Evolutionary conservation across 306 rosid genomes (phyloP).

Genomic region (Styphnolobium japonicum): DNA sequence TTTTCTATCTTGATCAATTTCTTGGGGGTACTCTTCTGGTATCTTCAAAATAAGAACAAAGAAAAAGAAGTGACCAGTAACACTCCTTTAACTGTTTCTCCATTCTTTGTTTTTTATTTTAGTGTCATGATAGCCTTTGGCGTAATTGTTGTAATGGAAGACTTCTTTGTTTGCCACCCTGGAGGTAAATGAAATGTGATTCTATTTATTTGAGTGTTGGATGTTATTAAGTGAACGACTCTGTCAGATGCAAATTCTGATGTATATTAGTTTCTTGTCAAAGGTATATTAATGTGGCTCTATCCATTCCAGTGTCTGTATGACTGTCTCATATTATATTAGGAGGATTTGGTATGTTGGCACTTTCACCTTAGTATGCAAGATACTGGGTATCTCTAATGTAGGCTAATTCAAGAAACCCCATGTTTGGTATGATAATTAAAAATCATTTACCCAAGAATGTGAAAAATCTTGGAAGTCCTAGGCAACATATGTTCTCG

Average conservation of each 20-base stretch:
- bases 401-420: not conserved
- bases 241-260: not conserved
- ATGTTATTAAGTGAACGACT: not conserved
- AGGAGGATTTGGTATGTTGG: conserved; percentile 5
- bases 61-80: not conserved
- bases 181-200: not conserved
- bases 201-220: conserved; percentile 7
- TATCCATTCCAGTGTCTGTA: not conserved
- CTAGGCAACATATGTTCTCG: not conserved
- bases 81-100: too few species aligned
- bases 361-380: not conserved
- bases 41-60: too few species aligned
- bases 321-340: conserved; percentile 4
- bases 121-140: not conserved
- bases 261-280: not conserved
- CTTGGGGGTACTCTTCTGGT: too few species aligned
- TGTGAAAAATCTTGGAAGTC: too few species aligned
- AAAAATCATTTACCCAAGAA: not conserved
- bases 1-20: too few species aligned
- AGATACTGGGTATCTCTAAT: not conserved
- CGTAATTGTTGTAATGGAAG: not conserved
- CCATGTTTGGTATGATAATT: not conserved
- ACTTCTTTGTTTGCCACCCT: conserved; percentile 5
- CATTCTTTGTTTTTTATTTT: not conserved
- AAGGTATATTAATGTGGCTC: not conserved